Evolutionary conservation across 208 protist species (phyloP).

Genomic region (Strigomonas culicis): DNA sequence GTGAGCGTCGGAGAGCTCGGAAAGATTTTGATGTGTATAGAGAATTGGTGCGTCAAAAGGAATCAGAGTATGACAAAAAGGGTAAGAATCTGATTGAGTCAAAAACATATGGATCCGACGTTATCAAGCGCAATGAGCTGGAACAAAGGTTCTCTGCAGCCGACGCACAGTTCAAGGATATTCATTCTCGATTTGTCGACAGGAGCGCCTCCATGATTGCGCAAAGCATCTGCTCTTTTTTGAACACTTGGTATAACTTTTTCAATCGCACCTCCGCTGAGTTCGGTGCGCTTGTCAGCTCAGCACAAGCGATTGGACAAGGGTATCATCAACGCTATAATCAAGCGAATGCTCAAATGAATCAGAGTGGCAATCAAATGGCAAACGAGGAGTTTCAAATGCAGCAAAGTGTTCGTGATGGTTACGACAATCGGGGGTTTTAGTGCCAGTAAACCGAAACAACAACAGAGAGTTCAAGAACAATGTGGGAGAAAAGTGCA

Average conservation of each 20-base stretch:
- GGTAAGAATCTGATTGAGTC: slow-evolving; percentile 44
- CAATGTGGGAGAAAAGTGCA: too few species aligned
- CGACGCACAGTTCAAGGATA: slow-evolving; percentile 42
- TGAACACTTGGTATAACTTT: slow-evolving; percentile 29
- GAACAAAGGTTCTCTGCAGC: slow-evolving; percentile 31
- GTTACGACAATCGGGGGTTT: too few species aligned
- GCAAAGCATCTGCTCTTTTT: slow-evolving; percentile 23
- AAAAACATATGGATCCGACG: slow-evolving; percentile 34
- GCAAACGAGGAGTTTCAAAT: too few species aligned
- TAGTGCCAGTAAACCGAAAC: too few species aligned
- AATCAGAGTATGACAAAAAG: slow-evolving; percentile 44
- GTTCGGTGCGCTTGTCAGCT: slow-evolving; percentile 16
- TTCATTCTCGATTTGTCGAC: slow-evolving; percentile 27
- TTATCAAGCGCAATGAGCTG: slow-evolving; percentile 39
- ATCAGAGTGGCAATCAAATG: too few species aligned
- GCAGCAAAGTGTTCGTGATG: too few species aligned
- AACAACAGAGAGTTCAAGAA: too few species aligned
- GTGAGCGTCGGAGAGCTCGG: slow-evolving; percentile 39
- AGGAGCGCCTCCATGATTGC: slow-evolving; percentile 20
- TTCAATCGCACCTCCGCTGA: slow-evolving; percentile 19
- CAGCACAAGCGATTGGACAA: not conserved
- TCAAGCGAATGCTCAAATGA: too few species aligned
- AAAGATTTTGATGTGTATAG: slow-evolving; percentile 57
- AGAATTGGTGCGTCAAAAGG: slow-evolving; percentile 42
- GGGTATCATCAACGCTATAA: too few species aligned